phyloP scores from a whole-genome alignment of 139 green algal species.

The Trebouxia sp. region DNA sequence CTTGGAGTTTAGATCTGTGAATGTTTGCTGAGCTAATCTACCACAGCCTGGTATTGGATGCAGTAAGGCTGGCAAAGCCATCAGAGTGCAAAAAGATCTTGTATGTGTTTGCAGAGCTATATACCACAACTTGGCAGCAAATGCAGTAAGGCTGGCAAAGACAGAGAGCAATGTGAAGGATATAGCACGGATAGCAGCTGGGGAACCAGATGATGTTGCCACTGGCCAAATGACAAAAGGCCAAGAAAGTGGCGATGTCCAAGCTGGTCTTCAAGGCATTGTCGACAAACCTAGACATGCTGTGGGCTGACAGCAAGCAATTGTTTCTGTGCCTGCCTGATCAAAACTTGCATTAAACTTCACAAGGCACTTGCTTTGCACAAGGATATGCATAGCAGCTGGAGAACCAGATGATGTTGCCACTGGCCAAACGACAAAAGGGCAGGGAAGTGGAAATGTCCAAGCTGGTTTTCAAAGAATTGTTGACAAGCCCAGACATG shows the following conservation, averaged over 20 bases:
- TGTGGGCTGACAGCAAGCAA: constrained; percentile 2
- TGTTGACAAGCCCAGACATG: constrained; percentile 10
- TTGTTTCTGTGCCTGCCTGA: background rate
- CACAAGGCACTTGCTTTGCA: too few species aligned
- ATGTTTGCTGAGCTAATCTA: too few species aligned
- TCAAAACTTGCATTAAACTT: background rate
- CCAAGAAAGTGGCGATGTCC: background rate
- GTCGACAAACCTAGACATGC: constrained; percentile 9
- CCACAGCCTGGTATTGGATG: too few species aligned
- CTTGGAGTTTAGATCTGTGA: too few species aligned
- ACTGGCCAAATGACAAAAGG: background rate
- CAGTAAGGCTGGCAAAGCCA: too few species aligned
- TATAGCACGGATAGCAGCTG: constrained; percentile 9
- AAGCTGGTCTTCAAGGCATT: background rate
- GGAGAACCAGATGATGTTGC: background rate
- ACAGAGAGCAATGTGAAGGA: background rate
- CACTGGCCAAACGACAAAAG: background rate
- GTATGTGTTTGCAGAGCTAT: background rate
- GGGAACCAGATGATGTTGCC: background rate
- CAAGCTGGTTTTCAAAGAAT: background rate
- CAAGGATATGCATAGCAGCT: background rate
- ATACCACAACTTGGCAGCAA: constrained; percentile 3
- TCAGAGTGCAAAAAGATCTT: too few species aligned
- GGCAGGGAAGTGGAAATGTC: background rate
- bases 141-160: constrained; percentile 18